phyloP scores from a whole-genome alignment of 1,284 basidiomycete genomes.

The Cryptococcus sp. region DNA sequence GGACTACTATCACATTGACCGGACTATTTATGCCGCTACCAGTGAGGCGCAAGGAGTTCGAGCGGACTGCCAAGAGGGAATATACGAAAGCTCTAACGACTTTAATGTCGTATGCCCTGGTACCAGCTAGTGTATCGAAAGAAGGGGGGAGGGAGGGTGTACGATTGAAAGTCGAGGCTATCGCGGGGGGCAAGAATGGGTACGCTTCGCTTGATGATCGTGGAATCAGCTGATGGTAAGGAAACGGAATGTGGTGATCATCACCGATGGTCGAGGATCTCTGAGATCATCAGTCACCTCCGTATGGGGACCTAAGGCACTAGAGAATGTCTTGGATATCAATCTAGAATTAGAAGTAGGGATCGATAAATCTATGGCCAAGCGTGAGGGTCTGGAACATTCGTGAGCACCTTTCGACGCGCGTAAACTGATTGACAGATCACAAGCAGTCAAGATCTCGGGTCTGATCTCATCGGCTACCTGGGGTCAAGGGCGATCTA shows the following conservation, averaged over 20 bases:
- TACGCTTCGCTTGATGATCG: slow-evolving; percentile 37
- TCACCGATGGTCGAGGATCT: slow-evolving; percentile 63
- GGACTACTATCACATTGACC: slow-evolving; percentile 75
- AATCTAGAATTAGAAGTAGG: slow-evolving; percentile 67
- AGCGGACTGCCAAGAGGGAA: slow-evolving; percentile 84
- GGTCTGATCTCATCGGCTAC: slow-evolving; percentile 44
- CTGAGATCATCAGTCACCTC: slow-evolving; percentile 65
- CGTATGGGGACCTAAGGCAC: slow-evolving; percentile 79
- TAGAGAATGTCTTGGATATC: slow-evolving; percentile 70
- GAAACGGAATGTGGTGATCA: slow-evolving; percentile 66
- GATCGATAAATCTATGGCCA: slow-evolving; percentile 54
- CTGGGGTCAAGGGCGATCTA: slow-evolving; percentile 60
- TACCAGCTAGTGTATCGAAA: slow-evolving; percentile 56
- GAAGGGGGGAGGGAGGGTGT: slow-evolving; percentile 52
- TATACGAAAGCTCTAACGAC: slow-evolving; percentile 78
- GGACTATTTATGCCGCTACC: slow-evolving; percentile 78
- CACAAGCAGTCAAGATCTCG: slow-evolving; percentile 29
- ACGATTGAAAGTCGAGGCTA: slow-evolving; percentile 65
- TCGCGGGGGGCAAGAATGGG: slow-evolving; percentile 59
- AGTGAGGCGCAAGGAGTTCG: slow-evolving; percentile 87
- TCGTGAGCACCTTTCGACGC: slow-evolving; percentile 13
- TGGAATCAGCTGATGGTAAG: slow-evolving; percentile 46
- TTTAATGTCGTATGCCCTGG: slow-evolving; percentile 84
- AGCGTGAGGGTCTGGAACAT: slow-evolving; percentile 35
- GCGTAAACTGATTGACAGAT: slow-evolving; percentile 16